Base-by-base conservation (phyloP, 2,329 filamentous ascomycete genomes). In the Claviceps arundinis region DNA sequence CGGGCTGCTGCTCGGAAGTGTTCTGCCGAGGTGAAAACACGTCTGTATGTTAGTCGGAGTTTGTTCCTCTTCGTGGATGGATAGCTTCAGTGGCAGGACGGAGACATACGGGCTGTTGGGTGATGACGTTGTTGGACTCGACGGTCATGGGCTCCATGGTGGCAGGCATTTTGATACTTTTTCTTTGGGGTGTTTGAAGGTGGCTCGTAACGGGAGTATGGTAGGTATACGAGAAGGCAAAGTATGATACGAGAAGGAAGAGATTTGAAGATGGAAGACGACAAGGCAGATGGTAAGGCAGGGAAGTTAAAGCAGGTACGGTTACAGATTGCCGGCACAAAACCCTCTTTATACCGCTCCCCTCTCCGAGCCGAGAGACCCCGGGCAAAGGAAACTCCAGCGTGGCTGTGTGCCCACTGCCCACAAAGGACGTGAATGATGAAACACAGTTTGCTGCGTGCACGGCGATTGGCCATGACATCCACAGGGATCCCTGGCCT, bases 1-100 rank as follows among this genome's bases (percentile, higher is more conserved):
- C 38, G 41, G 48, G 48, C n/a, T 50, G 48, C 40, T 43, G 38
- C 17, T 50, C 38, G 24, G 48, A 50, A n/a, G 48, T 50, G 40
- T 43, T 50, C 48, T 50, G n/a, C 9, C 9, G 9, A 42, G 19
- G n/a, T 6, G 34, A 5, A 2, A 4, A 24, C 19, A 24, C 22
- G 19, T 11, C 26, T 37, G 8, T 14, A 42, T 4, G 48, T 50
- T 7, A 50, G 48, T 40, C 13, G 34, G 6, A 17, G 1, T 9
- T 16, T 19, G 8, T 6, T 24, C 22, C 13, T 26, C 30, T 9
- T 37, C 34, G 30, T 11, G 9, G 9, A 11, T 34, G 30, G 30
- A 34, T 1, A 34, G 30, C 3, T 34, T 34, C 30, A 34, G 9
- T 16, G n/a, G 46, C 4, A 14, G 17, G 48, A 43, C 16, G 11